Percentiles rank a stretch among this genome's conserved stretches.
Evolutionary conservation across 2,329 filamentous ascomycete genomes (phyloP).

Genomic region (Botryotinia convoluta): DNA sequence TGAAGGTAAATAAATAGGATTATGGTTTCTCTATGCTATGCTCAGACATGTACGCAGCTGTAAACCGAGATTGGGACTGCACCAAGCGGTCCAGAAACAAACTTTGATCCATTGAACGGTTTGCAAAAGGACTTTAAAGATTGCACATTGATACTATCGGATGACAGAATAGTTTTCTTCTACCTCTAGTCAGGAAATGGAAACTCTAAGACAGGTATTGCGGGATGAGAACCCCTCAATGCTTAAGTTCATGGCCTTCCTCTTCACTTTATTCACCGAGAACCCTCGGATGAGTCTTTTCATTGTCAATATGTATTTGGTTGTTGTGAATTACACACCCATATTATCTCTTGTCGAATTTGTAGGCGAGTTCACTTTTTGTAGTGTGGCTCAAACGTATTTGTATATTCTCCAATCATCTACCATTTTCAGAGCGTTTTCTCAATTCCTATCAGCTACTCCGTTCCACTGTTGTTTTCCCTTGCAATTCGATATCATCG

Average conservation of each 20-base stretch:
- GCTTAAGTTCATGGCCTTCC: not conserved
- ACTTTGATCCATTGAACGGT: not conserved
- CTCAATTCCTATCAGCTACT: not conserved
- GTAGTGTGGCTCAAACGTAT: not conserved
- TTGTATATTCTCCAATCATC: not conserved
- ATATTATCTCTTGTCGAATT: not conserved
- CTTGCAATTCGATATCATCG: not conserved
- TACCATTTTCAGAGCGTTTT: not conserved
- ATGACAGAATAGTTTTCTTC: not conserved
- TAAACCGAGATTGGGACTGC: not conserved
- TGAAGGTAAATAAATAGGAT: not conserved
- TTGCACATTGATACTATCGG: not conserved
- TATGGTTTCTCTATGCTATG: not conserved
- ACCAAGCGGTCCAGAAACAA: not conserved
- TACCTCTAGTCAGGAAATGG: not conserved
- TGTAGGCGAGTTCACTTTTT: not conserved
- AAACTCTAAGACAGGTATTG: not conserved
- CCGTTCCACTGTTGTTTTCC: not conserved
- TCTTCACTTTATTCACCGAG: not conserved
- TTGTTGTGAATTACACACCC: not conserved
- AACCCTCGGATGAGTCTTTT: no score
- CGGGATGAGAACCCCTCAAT: not conserved
- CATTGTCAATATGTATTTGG: not conserved
- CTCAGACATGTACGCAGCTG: not conserved
- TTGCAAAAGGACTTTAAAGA: not conserved